Evolutionary conservation across 2,329 filamentous ascomycete genomes (phyloP), one percentile per base, ranked within the genome.

Genomic region (Aspergillus viridinutans): DNA sequence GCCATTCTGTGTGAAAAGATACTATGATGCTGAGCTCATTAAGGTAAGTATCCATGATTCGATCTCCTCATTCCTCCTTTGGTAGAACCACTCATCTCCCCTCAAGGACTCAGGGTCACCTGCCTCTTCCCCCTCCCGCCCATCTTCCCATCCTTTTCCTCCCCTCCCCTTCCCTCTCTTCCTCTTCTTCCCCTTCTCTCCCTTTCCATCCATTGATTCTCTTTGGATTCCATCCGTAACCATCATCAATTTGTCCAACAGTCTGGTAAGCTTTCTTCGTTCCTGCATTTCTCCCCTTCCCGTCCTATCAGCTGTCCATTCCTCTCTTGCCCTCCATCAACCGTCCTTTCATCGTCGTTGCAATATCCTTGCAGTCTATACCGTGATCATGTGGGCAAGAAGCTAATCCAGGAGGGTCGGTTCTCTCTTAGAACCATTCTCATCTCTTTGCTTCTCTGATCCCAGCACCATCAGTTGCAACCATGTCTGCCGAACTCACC

Each of bases 401-500:
- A 38, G 32, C 43, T 47, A 47, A 47, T 47, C 43, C 43, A 47
- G 21, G 20, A 25, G 40, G n/a, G 3, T 43, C 21, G 23, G 45
- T 49, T 43, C 26, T 49, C 53, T 49, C 23, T 35, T 28, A 20
- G 12, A 35, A 50, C 49, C 51, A 56, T 54, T 51, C 23, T 55
- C 45, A 49, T 55, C 53, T 54, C 50, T 23, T 53, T 38, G 29
- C 38, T 29, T 38, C 28, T 55, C 53, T 28, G 52, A 51, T 28
- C 58, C 20, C 17, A 43, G 32, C 29, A 42, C 32, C 38, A 12
- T 56, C 45, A 23, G 5, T 25, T 47, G 55, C 54, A 65, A 74
- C 55, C 72, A 85, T 87, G 84, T 79, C 84, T 69, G 80, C 78
- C 69, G 84, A 88, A 69, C 85, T 96, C 73, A 83, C 84, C 78